Percentiles rank a stretch among this genome's conserved stretches.
phyloP scores from a whole-genome alignment of 1,139 yeast genomes.

The Diutina scorzettiae region DNA sequence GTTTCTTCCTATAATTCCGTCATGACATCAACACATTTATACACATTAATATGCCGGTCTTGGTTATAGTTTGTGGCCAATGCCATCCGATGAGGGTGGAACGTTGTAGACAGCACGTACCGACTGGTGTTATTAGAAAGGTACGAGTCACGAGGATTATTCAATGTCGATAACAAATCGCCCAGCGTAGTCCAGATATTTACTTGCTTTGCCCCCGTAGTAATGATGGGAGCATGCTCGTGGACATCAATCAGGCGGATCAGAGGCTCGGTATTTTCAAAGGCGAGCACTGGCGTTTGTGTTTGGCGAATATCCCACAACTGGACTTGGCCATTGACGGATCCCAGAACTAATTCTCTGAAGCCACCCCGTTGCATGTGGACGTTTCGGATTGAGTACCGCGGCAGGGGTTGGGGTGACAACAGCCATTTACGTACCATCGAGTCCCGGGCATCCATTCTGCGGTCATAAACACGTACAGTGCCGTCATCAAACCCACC shows the following conservation, averaged over 20 bases:
- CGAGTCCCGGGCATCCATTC: constrained; percentile 75
- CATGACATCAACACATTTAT: constrained; percentile 19
- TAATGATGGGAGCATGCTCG: constrained; percentile 91
- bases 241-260: constrained; percentile 75
- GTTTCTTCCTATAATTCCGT: too few species aligned
- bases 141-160: constrained; percentile 38
- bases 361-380: constrained; percentile 97
- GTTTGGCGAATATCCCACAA: constrained; percentile 81
- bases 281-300: constrained; percentile 53
- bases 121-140: constrained; percentile 33
- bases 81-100: constrained; percentile 95
- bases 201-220: constrained; percentile 75
- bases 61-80: constrained; percentile 78
- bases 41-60: constrained; percentile 62
- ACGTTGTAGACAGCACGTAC: constrained; percentile 53
- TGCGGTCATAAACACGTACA: constrained; percentile 78
- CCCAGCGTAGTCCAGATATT: constrained; percentile 86
- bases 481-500: constrained; percentile 95
- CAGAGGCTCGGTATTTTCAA: constrained; percentile 43
- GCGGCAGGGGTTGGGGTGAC: constrained; percentile 13
- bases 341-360: constrained; percentile 78
- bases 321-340: constrained; percentile 71
- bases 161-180: constrained; percentile 50
- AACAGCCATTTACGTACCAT: constrained; percentile 70
- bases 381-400: constrained; percentile 60